A percentile compares a stretch with the other conserved stretches of the same genome.
Evolutionary conservation across 192 early-diverging fungal species (phyloP).

Genomic region (Haplosporangium gracile): DNA sequence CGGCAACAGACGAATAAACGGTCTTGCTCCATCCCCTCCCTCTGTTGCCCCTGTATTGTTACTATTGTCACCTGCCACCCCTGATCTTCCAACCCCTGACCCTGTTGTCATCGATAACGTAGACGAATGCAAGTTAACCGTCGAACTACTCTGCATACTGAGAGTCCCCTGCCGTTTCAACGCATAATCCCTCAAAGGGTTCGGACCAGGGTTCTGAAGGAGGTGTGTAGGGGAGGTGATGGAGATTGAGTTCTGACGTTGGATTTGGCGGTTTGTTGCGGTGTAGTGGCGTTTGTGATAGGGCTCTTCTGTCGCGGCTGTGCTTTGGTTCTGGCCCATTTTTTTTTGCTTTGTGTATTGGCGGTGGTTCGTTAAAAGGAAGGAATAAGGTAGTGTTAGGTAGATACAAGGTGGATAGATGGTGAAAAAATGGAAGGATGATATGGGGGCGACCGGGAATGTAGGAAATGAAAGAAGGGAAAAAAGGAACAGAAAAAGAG

Average conservation of each 20-base stretch:
- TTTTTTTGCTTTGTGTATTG: background rate
- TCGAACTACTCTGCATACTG: conserved; percentile 14
- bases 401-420: background rate
- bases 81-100: background rate
- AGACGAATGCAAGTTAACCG: background rate
- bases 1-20: conserved; percentile 35
- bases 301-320: conserved; percentile 8
- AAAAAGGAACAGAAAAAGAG: background rate
- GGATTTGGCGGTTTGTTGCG: conserved; percentile 35
- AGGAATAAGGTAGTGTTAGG: background rate
- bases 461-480: background rate
- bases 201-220: background rate
- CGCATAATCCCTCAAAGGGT: background rate
- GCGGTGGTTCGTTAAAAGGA: background rate
- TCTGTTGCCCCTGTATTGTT: background rate
- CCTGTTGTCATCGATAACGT: background rate
- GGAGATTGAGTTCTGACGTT: conserved; percentile 51
- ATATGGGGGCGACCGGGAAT: background rate
- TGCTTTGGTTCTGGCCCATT: conserved; percentile 49
- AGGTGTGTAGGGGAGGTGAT: conserved; percentile 27
- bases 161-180: background rate
- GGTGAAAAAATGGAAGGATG: background rate
- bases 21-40: background rate
- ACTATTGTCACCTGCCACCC: background rate
- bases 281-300: conserved; percentile 50